Conservation (phyloP, 2,329 filamentous ascomycete genomes). For the Phialemonium atrogriseum region DNA sequence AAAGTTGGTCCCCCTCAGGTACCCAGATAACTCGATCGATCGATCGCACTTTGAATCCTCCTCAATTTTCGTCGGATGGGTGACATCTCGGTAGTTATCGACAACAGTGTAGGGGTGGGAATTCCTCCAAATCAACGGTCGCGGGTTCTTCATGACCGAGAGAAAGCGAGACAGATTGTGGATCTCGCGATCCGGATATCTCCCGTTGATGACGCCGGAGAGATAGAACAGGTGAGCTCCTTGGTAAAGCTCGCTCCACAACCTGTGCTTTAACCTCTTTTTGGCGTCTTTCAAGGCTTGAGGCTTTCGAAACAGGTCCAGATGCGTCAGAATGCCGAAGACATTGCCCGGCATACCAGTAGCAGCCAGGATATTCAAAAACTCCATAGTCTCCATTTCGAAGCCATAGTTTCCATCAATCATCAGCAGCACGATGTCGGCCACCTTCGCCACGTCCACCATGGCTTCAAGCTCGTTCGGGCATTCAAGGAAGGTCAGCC, state of each 20-base stretch:
- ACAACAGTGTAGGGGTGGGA: conserved; percentile 89
- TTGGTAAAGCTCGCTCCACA: conserved; percentile 96
- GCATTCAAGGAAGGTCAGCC: conserved; percentile 92
- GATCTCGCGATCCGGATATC: conserved; percentile 93
- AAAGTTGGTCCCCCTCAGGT: conserved; percentile 91
- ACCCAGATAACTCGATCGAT: conserved; percentile 84
- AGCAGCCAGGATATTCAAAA: conserved; percentile 84
- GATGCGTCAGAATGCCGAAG: conserved; percentile 91
- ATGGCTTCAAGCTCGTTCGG: conserved; percentile 94
- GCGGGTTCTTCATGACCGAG: conserved; percentile 97
- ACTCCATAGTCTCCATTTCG: conserved; percentile 99
- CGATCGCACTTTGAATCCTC: conserved; percentile 84
- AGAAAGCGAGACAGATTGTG: conserved; percentile 93
- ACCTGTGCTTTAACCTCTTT: conserved; percentile 88
- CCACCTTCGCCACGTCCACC: conserved; percentile 95
- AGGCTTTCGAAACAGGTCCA: conserved; percentile 92
- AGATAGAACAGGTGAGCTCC: conserved; percentile 96
- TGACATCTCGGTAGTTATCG: conserved; percentile 92
- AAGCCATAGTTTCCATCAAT: conserved; percentile 99
- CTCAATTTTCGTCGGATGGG: conserved; percentile 85
- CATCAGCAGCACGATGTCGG: conserved; percentile 94
- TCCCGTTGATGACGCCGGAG: conserved; percentile 90
- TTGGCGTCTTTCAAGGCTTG: conserved; percentile 88
- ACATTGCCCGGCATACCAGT: conserved; percentile 98
- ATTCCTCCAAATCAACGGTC: conserved; percentile 94